A percentile compares a stretch with the other conserved stretches of the same genome.
These are phyloP conservation scores for Metschnikowia similis DNA, from an alignment of 805 yeast species.

Conservation along the genomic window DNA sequence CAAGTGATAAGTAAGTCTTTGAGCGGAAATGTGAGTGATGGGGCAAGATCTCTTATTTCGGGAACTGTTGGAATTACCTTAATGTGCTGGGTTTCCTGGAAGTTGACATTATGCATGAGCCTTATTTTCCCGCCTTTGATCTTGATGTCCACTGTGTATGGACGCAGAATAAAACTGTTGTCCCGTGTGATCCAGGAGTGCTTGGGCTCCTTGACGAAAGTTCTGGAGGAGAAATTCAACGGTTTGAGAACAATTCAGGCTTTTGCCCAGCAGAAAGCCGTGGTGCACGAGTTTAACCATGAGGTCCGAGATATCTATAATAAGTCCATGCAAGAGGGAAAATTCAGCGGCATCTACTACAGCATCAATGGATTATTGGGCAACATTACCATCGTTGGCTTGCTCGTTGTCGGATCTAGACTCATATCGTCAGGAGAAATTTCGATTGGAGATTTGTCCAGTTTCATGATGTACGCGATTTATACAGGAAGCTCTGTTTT, in stretches of 20 bases:
- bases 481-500: conserved; percentile 91
- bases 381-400: conserved; percentile 69
- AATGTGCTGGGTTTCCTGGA: conserved; percentile 86
- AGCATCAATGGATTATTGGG: conserved; percentile 84
- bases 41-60: conserved; percentile 76
- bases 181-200: conserved; percentile 78
- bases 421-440: conserved; percentile 75
- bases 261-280: conserved; percentile 79
- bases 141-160: conserved; percentile 75
- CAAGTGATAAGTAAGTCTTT: conserved; percentile 81
- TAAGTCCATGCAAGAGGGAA: conserved; percentile 77
- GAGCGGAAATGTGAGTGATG: conserved; percentile 87
- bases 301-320: conserved; percentile 63
- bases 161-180: conserved; percentile 67
- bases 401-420: conserved; percentile 74
- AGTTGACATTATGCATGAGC: conserved; percentile 77
- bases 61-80: conserved; percentile 84
- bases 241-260: conserved; percentile 86
- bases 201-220: conserved; percentile 81
- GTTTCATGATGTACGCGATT: conserved; percentile 93
- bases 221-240: conserved; percentile 84
- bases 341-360: conserved; percentile 68
- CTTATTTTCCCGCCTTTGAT: conserved; percentile 80
- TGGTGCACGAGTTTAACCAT: conserved; percentile 67
- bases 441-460: conserved; percentile 83